These are phyloP conservation scores for Nakazawaea wickerhamii DNA, from an alignment of 805 yeast species.

Conservation along the genomic window DNA sequence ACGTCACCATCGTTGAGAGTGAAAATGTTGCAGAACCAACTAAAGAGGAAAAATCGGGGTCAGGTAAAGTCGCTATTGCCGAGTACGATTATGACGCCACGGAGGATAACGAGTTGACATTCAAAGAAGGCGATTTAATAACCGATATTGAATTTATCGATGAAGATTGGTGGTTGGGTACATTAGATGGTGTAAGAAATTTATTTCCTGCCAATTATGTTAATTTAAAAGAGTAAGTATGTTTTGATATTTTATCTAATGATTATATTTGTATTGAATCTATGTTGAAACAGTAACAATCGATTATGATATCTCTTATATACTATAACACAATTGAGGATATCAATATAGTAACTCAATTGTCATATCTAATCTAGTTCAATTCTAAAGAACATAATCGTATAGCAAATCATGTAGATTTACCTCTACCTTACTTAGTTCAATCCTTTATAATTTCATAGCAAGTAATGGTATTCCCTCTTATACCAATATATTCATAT, in stretches of 20 bases:
- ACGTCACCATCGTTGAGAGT: slow-evolving; percentile 37
- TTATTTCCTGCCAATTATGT: slow-evolving; percentile 93
- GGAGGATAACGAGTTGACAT: slow-evolving; percentile 87
- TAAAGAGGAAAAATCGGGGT: slow-evolving; percentile 18
- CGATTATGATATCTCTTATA: too few relatives aligned
- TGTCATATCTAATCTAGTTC: too few relatives aligned
- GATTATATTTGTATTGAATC: too few relatives aligned
- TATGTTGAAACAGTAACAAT: too few relatives aligned
- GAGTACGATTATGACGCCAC: slow-evolving; percentile 81
- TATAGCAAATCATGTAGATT: too few relatives aligned
- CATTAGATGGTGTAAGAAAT: slow-evolving; percentile 69
- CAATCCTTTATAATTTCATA: too few relatives aligned
- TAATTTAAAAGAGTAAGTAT: slow-evolving; percentile 15
- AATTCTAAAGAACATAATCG: too few relatives aligned
- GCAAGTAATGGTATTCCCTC: too few relatives aligned
- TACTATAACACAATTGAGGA: too few relatives aligned
- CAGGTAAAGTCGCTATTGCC: slow-evolving; percentile 50
- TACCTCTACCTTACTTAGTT: too few relatives aligned
- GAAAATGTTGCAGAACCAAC: slow-evolving; percentile 17
- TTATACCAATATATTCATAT: too few relatives aligned
- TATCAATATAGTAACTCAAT: too few relatives aligned
- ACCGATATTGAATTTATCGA: slow-evolving; percentile 82
- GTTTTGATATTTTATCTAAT: background rate
- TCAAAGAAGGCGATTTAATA: slow-evolving; percentile 78
- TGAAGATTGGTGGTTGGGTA: slow-evolving; percentile 98